Conservation (phyloP, 768 basidiomycete genomes). For the Collybiopsis luxurians region DNA sequence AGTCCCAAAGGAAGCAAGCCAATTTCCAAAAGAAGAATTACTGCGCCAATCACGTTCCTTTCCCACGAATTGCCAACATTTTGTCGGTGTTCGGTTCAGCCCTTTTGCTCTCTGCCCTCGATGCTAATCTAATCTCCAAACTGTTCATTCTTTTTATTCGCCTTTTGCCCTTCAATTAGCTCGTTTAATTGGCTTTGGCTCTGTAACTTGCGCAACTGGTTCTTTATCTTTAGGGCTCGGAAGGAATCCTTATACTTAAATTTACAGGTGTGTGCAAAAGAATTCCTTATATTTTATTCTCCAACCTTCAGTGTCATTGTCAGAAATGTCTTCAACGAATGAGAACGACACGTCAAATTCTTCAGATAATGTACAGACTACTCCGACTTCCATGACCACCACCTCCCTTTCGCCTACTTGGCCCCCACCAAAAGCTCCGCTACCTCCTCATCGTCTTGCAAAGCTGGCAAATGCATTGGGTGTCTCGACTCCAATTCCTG, state of each 20-base stretch:
- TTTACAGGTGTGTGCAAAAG: background rate
- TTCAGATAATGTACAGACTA: conserved; percentile 2
- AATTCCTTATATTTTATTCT: background rate
- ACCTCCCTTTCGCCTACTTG: conserved; percentile 41
- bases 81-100: too few species aligned
- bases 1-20: too few species aligned
- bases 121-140: conserved; percentile 22
- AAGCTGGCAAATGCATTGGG: conserved; percentile 86
- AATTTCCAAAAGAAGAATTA: too few species aligned
- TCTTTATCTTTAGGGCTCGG: background rate
- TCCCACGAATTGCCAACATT: background rate
- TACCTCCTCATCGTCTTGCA: conserved; percentile 74
- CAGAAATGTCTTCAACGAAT: conserved; percentile 4
- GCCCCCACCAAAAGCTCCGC: conserved; percentile 67
- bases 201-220: background rate
- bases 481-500: conserved; percentile 70
- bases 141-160: conserved; percentile 16
- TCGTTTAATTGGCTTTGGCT: conserved; percentile 16
- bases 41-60: too few species aligned
- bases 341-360: conserved; percentile 2
- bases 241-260: background rate
- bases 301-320: too few species aligned
- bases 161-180: conserved; percentile 19
- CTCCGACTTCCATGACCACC: conserved; percentile 11
- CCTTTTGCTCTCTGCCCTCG: too few species aligned